phyloP scores from a whole-genome alignment of 768 basidiomycete species.

The Tulasnella sp. region DNA sequence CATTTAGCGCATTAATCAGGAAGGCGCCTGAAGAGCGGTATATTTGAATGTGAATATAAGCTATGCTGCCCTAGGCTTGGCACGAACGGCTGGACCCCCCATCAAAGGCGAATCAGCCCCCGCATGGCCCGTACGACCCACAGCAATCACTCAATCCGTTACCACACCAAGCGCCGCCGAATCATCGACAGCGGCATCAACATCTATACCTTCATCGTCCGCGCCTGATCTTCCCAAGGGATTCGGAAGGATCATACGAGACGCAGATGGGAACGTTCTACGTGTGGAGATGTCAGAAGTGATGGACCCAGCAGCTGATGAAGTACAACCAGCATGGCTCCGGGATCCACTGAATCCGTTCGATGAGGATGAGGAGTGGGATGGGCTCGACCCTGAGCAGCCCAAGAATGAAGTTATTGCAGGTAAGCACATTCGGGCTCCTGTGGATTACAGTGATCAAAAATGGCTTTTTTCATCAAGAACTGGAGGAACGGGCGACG shows the following conservation, averaged over 20 bases:
- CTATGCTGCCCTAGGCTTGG: slow-evolving; percentile 26
- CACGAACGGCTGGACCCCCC: background rate
- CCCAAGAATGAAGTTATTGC: slow-evolving; percentile 36
- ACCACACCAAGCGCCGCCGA: background rate
- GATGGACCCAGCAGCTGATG: slow-evolving; percentile 26
- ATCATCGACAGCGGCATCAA: background rate
- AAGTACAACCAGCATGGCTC: background rate
- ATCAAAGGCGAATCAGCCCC: background rate
- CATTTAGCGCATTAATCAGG: too few relatives aligned
- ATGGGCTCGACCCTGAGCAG: slow-evolving; percentile 2
- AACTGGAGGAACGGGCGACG: slow-evolving; percentile 51
- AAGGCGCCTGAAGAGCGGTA: too few relatives aligned
- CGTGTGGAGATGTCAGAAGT: slow-evolving; percentile 54
- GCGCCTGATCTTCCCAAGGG: slow-evolving; percentile 38
- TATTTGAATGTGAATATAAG: background rate
- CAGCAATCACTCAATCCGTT: background rate
- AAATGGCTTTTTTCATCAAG: slow-evolving; percentile 32
- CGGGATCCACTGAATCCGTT: slow-evolving; percentile 11
- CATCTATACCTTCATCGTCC: background rate
- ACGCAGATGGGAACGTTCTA: slow-evolving; percentile 63
- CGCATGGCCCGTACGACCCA: background rate
- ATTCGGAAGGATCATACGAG: slow-evolving; percentile 72
- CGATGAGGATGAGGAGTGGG: slow-evolving; percentile 22
- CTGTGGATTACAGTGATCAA: too few relatives aligned
- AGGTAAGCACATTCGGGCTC: slow-evolving; percentile 25